A percentile compares a stretch with the other conserved stretches of the same genome.
phyloP scores from a whole-genome alignment of 129 eudicot species.

The Apium graveolens region DNA sequence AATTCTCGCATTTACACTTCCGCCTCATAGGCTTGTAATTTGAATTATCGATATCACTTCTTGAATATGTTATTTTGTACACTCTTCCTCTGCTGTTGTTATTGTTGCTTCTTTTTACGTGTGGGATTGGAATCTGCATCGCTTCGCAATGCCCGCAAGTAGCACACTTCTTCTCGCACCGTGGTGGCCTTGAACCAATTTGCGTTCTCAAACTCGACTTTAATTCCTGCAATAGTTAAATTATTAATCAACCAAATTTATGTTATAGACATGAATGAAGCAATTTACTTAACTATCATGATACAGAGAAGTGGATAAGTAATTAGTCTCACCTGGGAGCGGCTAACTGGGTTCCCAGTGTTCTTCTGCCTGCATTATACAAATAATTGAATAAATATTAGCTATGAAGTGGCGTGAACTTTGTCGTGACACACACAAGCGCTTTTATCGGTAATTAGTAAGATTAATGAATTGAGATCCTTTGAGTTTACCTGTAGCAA shows the following conservation, averaged over 20 bases:
- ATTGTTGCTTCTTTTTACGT: conserved; percentile 26
- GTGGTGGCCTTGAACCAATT: conserved; percentile 88
- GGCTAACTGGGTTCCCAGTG: conserved; percentile 21
- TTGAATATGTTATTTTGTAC: conserved; percentile 35
- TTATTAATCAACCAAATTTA: background rate
- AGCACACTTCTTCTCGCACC: conserved; percentile 68
- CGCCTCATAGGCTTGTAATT: conserved; percentile 89
- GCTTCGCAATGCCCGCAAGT: conserved; percentile 83
- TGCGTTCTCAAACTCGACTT: conserved; percentile 34
- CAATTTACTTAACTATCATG: background rate
- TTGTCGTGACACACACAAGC: too few species aligned
- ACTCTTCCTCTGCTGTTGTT: conserved; percentile 13
- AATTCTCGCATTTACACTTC: conserved; percentile 88
- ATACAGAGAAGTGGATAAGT: background rate
- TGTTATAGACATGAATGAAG: background rate
- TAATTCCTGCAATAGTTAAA: conserved; percentile 22
- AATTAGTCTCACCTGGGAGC: conserved; percentile 25
- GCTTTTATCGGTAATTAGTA: too few species aligned
- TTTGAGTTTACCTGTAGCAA: conserved; percentile 31
- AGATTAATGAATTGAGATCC: background rate
- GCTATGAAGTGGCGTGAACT: background rate
- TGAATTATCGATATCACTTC: conserved; percentile 46
- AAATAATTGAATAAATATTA: background rate
- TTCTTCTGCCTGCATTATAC: conserved; percentile 41
- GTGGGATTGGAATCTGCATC: conserved; percentile 76